Conservation (phyloP, 345 rosid genomes). For the Acer yangbiense region DNA sequence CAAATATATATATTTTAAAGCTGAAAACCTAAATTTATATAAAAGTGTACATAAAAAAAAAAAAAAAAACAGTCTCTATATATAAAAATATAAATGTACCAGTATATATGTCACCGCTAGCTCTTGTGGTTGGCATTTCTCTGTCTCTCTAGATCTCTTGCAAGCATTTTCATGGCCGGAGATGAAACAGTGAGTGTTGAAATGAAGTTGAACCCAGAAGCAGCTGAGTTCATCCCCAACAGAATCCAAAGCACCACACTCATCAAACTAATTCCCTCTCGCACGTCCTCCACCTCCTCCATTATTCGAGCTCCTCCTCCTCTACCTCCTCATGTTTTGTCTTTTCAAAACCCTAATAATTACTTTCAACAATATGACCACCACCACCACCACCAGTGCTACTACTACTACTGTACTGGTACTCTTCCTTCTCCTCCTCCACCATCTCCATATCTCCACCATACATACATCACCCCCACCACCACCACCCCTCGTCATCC, state of each 20-base stretch:
- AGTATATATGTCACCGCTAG: no score
- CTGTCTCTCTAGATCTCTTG: no score
- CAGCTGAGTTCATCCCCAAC: conserved; percentile 1
- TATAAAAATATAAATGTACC: no score
- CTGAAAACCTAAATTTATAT: no score
- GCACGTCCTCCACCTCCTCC: neutral
- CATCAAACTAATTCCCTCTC: neutral
- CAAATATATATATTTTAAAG: no score
- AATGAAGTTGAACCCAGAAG: conserved; percentile 5
- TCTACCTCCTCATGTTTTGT: neutral
- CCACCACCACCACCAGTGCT: neutral
- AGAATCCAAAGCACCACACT: neutral
- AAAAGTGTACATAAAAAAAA: no score
- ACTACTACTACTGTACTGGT: neutral
- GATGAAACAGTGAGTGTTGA: no score
- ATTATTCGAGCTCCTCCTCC: neutral
- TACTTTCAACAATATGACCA: neutral
- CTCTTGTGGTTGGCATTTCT: no score
- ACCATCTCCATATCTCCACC: neutral
- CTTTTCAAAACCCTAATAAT: neutral
- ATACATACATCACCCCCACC: neutral
- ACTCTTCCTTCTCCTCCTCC: neutral
- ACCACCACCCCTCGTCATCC: neutral
- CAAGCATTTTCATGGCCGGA: neutral
- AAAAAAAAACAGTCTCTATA: no score